Percentiles rank a stretch among this genome's conserved stretches.
These are phyloP conservation scores for Cryptosporidium xiaoi DNA, from an alignment of 169 alveolate genomes.

Conservation along the genomic window DNA sequence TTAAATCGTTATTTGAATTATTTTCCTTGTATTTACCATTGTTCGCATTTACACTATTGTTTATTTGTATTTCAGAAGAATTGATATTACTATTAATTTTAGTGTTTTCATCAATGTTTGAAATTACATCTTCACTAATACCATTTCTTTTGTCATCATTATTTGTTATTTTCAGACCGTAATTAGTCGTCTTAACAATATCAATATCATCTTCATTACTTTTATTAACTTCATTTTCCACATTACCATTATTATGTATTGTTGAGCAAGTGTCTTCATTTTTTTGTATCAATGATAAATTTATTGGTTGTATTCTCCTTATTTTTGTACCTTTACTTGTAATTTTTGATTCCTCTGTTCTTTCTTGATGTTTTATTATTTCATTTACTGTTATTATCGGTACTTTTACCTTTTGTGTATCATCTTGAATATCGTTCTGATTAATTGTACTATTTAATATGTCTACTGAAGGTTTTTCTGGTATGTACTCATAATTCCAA, in stretches of 20 bases:
- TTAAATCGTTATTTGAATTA: not conserved
- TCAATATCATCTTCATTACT: too few relatives aligned
- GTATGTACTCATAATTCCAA: slow-evolving; percentile 45
- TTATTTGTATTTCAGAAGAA: not conserved
- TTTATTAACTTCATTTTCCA: not conserved
- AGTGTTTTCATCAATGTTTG: not conserved
- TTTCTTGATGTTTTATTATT: slow-evolving; percentile 48
- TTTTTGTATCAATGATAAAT: slow-evolving; percentile 21
- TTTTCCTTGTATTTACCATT: not conserved
- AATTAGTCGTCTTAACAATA: not conserved
- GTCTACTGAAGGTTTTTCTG: slow-evolving; percentile 33
- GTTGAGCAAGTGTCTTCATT: not conserved
- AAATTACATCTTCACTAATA: not conserved
- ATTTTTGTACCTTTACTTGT: slow-evolving; percentile 57
- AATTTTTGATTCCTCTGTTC: slow-evolving; percentile 44
- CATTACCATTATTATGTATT: not conserved
- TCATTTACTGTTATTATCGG: slow-evolving; percentile 50
- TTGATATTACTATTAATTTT: not conserved
- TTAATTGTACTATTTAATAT: not conserved
- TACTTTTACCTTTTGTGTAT: not conserved
- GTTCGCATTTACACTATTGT: not conserved
- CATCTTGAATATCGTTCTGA: not conserved
- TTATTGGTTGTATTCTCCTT: slow-evolving; percentile 57
- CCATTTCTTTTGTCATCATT: not conserved
- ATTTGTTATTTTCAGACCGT: not conserved